Percentiles rank a stretch among this genome's conserved stretches.
Conservation (phyloP, 306 rosid species). For the Quercus berberidifolia region DNA sequence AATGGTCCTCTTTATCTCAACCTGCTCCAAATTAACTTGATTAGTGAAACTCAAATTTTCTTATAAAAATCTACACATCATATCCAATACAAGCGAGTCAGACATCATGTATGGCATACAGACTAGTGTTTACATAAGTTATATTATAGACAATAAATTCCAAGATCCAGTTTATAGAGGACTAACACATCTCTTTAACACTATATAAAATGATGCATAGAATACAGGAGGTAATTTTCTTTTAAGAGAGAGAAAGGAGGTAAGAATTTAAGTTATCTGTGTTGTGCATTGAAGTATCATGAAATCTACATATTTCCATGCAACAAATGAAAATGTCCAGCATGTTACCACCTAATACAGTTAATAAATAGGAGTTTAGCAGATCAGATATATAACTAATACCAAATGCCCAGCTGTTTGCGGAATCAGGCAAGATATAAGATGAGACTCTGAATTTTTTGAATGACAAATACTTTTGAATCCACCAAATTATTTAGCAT, state of each 20-base stretch:
- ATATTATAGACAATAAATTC: not conserved
- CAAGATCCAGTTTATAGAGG: not conserved
- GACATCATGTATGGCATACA: not conserved
- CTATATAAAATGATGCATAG: not conserved
- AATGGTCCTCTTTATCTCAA: constrained; percentile 72
- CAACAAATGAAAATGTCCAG: not conserved
- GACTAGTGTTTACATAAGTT: not conserved
- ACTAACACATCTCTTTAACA: not conserved
- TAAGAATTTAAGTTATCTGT: not conserved
- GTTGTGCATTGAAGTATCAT: no score
- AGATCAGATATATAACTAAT: not conserved
- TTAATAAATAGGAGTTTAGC: not conserved
- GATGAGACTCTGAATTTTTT: no score
- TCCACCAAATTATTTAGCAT: not conserved
- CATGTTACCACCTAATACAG: no score
- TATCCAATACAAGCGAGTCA: not conserved
- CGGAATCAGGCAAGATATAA: not conserved
- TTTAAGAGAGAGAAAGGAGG: no score
- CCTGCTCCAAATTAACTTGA: constrained; percentile 29
- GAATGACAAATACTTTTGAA: not conserved
- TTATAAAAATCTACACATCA: not conserved
- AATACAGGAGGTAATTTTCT: not conserved
- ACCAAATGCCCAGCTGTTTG: not conserved
- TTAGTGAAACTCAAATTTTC: not conserved
- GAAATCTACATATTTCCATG: not conserved